Evolutionary conservation across 2,329 filamentous ascomycete genomes (phyloP).

Genomic region (Fusarium circinatum): DNA sequence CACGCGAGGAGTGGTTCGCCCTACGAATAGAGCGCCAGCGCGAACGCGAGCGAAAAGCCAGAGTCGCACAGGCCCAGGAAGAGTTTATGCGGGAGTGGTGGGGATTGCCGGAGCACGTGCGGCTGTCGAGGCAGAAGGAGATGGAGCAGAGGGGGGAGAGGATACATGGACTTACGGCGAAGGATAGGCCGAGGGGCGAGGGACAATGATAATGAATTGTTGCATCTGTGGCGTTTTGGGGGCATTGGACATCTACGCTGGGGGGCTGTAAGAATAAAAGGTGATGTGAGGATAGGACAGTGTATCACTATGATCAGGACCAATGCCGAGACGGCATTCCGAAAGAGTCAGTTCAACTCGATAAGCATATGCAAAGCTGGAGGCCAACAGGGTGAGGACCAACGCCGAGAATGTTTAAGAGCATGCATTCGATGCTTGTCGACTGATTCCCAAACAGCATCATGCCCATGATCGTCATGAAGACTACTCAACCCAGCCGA

Average conservation of each 20-base stretch:
- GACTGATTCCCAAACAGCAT: slow-evolving; percentile 10
- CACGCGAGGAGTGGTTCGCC: slow-evolving; percentile 93
- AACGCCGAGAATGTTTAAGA: slow-evolving; percentile 6
- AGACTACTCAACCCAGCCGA: slow-evolving; percentile 7
- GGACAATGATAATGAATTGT: slow-evolving; percentile 15
- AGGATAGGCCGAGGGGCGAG: slow-evolving; percentile 38
- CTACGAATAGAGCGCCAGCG: slow-evolving; percentile 75
- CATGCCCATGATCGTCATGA: neutral
- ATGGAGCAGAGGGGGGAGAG: slow-evolving; percentile 61
- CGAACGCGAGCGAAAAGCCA: slow-evolving; percentile 72
- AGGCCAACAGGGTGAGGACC: neutral
- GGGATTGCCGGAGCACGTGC: slow-evolving; percentile 68
- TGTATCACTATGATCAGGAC: slow-evolving; percentile 1
- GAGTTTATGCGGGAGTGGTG: slow-evolving; percentile 75
- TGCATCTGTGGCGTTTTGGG: slow-evolving; percentile 42
- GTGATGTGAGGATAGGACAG: neutral
- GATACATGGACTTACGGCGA: slow-evolving; percentile 62
- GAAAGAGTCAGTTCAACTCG: neutral
- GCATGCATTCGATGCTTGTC: slow-evolving; percentile 9
- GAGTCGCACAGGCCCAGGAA: slow-evolving; percentile 70
- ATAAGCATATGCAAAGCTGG: neutral
- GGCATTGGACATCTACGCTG: slow-evolving; percentile 37
- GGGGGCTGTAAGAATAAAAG: slow-evolving; percentile 32
- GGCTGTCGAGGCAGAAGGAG: slow-evolving; percentile 60
- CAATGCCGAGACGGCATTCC: neutral